Evolutionary conservation across 2,329 filamentous ascomycete species (phyloP).

Genomic region (Arachnopeziza araneosa): DNA sequence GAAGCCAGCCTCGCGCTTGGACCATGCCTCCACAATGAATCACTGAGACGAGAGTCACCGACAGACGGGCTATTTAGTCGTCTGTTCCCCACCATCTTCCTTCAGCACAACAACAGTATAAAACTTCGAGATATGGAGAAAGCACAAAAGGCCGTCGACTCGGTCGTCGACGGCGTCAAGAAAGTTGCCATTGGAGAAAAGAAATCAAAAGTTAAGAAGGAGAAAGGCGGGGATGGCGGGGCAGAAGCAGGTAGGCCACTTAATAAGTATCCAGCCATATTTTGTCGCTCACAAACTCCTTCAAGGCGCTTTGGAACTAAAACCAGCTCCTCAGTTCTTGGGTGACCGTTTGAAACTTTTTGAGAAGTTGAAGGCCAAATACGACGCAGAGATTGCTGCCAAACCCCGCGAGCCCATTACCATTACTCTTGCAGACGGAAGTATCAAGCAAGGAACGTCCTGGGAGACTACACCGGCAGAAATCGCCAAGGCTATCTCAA

Average conservation of each 20-base stretch:
- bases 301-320: conserved; percentile 33
- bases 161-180: conserved; percentile 53
- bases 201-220: conserved; percentile 40
- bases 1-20: neutral
- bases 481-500: conserved; percentile 75
- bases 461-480: conserved; percentile 87
- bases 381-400: conserved; percentile 67
- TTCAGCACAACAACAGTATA: conserved; percentile 12
- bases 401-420: conserved; percentile 70
- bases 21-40: neutral
- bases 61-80: neutral
- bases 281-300: neutral
- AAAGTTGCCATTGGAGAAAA: conserved; percentile 48
- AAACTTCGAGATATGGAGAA: conserved; percentile 39
- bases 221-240: conserved; percentile 43
- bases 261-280: neutral
- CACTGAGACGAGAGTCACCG: neutral
- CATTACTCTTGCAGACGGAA: conserved; percentile 68
- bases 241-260: neutral
- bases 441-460: conserved; percentile 66
- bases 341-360: conserved; percentile 81
- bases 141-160: conserved; percentile 42
- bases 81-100: neutral
- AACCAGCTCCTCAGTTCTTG: conserved; percentile 66
- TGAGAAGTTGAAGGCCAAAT: conserved; percentile 78